Percentiles rank a stretch among this genome's conserved stretches.
phyloP scores from a whole-genome alignment of 495 filamentous ascomycete species.

The Penicillium malachiteum region DNA sequence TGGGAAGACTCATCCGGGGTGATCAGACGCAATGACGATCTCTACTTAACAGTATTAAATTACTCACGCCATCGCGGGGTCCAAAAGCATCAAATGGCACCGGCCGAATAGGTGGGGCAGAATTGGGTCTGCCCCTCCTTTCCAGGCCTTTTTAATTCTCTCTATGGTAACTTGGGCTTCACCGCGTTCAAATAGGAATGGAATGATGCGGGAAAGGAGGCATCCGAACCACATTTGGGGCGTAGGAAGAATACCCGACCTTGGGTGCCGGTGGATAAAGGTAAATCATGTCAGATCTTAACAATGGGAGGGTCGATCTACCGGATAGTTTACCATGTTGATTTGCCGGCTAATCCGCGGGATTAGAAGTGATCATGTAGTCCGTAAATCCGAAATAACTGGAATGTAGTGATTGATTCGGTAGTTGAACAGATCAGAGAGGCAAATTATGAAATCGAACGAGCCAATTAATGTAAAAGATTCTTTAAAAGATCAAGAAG shows the following conservation, averaged over 20 bases:
- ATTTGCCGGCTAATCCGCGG: not conserved
- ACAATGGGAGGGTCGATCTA: not conserved
- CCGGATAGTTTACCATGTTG: not conserved
- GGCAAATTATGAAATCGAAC: too few relatives aligned
- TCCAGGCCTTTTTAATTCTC: not conserved
- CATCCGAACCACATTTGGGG: not conserved
- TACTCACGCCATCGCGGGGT: conserved; percentile 28
- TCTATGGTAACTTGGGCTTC: not conserved
- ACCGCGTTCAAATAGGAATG: not conserved
- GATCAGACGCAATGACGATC: conserved; percentile 4
- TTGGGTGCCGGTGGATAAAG: conserved; percentile 1
- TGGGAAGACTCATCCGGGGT: not conserved
- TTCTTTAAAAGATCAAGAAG: not conserved
- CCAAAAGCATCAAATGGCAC: not conserved
- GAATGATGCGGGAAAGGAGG: conserved; percentile 4
- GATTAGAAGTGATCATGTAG: too few relatives aligned
- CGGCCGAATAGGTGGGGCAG: conserved; percentile 5
- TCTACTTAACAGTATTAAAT: not conserved
- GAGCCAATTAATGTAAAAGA: too few relatives aligned
- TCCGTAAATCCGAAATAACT: too few relatives aligned
- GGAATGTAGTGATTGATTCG: too few relatives aligned
- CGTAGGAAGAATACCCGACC: not conserved
- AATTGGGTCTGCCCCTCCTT: not conserved
- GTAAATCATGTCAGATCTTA: not conserved
- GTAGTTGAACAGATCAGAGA: too few relatives aligned